Conservation (phyloP, 1,284 basidiomycete genomes). For the Pseudozyma flocculosa region DNA sequence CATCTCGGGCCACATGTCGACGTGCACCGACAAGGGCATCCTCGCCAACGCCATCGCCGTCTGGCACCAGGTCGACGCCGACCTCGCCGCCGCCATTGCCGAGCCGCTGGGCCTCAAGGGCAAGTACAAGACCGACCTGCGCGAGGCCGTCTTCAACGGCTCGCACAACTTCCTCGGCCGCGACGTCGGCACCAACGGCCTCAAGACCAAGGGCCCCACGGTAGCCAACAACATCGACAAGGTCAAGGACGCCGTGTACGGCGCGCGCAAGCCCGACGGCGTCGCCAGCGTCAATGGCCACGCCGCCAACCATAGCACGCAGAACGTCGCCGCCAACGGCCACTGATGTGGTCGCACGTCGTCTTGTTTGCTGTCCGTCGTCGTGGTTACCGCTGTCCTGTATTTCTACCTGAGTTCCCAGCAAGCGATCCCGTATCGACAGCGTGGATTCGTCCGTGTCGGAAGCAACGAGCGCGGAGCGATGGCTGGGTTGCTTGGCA, state of each 20-base stretch:
- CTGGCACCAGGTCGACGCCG: conserved; percentile 40
- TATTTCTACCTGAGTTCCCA: too few species aligned
- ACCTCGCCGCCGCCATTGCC: conserved; percentile 35
- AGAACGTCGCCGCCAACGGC: too few species aligned
- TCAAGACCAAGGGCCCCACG: conserved; percentile 2
- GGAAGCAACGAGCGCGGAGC: too few species aligned
- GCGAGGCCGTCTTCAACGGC: conserved; percentile 28
- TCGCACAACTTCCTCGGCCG: conserved; percentile 38
- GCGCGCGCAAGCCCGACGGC: conserved; percentile 9
- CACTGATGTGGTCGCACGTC: too few species aligned
- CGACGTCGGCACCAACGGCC: conserved; percentile 11
- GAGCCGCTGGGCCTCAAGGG: conserved; percentile 26
- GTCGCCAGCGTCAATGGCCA: conserved; percentile 9
- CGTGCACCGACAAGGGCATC: conserved; percentile 18
- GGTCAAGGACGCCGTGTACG: conserved; percentile 13
- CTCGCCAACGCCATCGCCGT: conserved; percentile 28
- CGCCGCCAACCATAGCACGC: background rate
- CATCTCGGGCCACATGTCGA: conserved; percentile 41
- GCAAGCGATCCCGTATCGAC: too few species aligned
- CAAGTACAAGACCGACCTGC: conserved; percentile 33
- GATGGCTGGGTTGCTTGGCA: too few species aligned
- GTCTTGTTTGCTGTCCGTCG: too few species aligned
- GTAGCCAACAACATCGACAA: conserved; percentile 11
- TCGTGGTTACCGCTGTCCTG: too few species aligned
- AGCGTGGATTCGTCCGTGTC: too few species aligned